A percentile compares a stretch with the other conserved stretches of the same genome.
These are phyloP conservation scores for Leccinum ochraceum DNA, from an alignment of 768 basidiomycete species.

Conservation along the genomic window DNA sequence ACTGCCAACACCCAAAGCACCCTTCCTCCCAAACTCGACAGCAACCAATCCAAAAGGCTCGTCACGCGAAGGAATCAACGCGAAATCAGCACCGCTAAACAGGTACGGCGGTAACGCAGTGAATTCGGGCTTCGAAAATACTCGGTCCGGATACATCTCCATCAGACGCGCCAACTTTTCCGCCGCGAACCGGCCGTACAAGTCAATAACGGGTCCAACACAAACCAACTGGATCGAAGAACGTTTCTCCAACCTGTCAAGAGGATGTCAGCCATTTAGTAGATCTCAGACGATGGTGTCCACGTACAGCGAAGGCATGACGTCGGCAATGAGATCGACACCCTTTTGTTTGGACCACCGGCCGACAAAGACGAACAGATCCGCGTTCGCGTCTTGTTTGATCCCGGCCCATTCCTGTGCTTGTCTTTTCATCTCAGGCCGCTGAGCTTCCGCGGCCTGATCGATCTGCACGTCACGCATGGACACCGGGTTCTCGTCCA, in stretches of 20 bases:
- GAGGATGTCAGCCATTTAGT: background rate
- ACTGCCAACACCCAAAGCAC: slow-evolving; percentile 93
- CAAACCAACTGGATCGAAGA: slow-evolving; percentile 83
- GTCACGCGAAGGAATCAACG: slow-evolving; percentile 92
- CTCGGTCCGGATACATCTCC: slow-evolving; percentile 93
- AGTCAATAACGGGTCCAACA: slow-evolving; percentile 93
- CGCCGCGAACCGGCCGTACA: slow-evolving; percentile 94
- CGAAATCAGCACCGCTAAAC: slow-evolving; percentile 95
- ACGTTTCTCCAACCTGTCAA: slow-evolving; percentile 74
- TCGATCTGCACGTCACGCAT: slow-evolving; percentile 79
- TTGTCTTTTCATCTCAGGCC: slow-evolving; percentile 88
- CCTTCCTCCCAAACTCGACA: slow-evolving; percentile 95
- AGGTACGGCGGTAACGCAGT: slow-evolving; percentile 91
- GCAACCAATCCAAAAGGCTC: slow-evolving; percentile 96
- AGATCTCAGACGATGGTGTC: no score
- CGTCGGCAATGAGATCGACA: slow-evolving; percentile 95
- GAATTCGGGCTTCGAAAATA: slow-evolving; percentile 96
- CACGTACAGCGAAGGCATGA: slow-evolving; percentile 85
- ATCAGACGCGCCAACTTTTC: slow-evolving; percentile 91
- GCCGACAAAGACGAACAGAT: slow-evolving; percentile 94
- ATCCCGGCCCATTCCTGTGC: slow-evolving; percentile 96
- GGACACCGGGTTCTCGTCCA: slow-evolving; percentile 76
- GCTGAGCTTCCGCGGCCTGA: slow-evolving; percentile 78
- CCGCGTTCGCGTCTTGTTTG: slow-evolving; percentile 86
- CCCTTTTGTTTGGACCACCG: slow-evolving; percentile 99